A percentile compares a stretch with the other conserved stretches of the same genome.
Evolutionary conservation across 257 asterid genomes (phyloP).

Genomic region (Coffea eugenioides): DNA sequence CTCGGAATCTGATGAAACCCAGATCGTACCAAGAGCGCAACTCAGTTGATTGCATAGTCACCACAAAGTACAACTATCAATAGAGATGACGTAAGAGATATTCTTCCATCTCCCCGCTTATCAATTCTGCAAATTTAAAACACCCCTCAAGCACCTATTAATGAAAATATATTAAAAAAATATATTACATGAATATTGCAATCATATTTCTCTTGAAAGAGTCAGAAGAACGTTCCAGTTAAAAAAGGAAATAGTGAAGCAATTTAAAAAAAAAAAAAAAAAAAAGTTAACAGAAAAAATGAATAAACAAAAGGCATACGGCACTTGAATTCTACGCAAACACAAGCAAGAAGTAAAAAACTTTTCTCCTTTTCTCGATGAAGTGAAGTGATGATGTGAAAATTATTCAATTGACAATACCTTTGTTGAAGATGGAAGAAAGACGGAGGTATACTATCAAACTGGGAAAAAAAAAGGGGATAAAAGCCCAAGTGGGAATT

Average conservation of each 20-base stretch:
- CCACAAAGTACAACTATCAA: conserved; percentile 23
- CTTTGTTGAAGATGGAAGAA: conserved; percentile 25
- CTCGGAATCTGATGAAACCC: conserved; percentile 56
- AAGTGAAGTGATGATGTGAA: conserved; percentile 29
- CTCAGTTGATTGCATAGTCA: conserved; percentile 52
- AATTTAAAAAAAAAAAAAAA: background rate
- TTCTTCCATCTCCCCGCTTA: conserved; percentile 36
- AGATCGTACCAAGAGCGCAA: conserved; percentile 57
- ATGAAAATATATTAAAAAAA: conserved; percentile 7
- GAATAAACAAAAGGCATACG: conserved; percentile 13
- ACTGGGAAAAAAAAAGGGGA: background rate
- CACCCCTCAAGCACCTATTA: conserved; percentile 9
- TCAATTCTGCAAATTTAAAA: conserved; percentile 19
- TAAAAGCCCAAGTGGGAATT: conserved; percentile 10
- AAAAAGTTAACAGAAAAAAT: background rate
- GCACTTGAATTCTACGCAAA: conserved; percentile 55
- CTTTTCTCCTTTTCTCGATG: background rate
- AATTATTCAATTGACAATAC: conserved; percentile 5
- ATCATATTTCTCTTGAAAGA: conserved; percentile 24
- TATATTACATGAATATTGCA: conserved; percentile 13
- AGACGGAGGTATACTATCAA: background rate
- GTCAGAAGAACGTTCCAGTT: conserved; percentile 42
- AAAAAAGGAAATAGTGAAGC: conserved; percentile 23
- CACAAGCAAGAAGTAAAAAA: conserved; percentile 29
- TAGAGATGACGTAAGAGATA: conserved; percentile 38